Evolutionary conservation across 345 rosid species (phyloP), one percentile per base, ranked within the genome.

Genomic region (Hirschfeldia incana): DNA sequence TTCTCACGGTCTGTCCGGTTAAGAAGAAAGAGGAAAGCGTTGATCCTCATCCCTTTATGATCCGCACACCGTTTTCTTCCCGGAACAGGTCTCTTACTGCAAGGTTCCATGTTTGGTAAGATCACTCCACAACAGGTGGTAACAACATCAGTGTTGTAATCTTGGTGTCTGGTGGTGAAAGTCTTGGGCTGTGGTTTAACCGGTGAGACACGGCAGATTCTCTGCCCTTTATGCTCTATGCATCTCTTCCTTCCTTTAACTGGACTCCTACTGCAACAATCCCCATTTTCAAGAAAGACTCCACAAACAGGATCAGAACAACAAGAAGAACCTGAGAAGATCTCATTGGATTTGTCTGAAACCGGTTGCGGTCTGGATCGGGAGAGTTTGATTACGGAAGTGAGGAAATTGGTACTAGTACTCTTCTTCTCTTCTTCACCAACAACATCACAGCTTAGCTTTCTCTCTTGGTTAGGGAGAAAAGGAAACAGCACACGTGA

Each of bases 181-280:
- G 55, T 36, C 75, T 68, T 70, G 0, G 71, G 53, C 12, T 69
- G 15, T 51, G 70, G 71, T 65, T 75, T 75, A 7, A 17, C 44
- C 0, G 79, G 76, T 5, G 83, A 75, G 60, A 80, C 83, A 39
- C 80, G 78, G 60, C 53, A 72, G 70, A 80, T 67, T 85, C 86
- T 83, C 86, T 78, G 88, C 39, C 94, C 91, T 76, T 88, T 89
- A 69, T 92, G 97, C 68, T 85, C 82, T 10, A 80, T n/a, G 29
- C 98, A 94, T 79, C 97, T 89, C 78, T 88, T 88, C 82, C 89
- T 87, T 61, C 94, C 89, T 62, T 64, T 72, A n/a, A 85, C 83
- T 7, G 92, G 90, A 7, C 74, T 85, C 58, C 8, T 76, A 68
- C 27, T 70, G 82, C 97, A 92, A 32, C 72, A 33, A 42, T 75